A percentile compares a stretch with the other conserved stretches of the same genome.
Evolutionary conservation across 768 basidiomycete species (phyloP).

Genomic region (Hirschioporus abietinus): DNA sequence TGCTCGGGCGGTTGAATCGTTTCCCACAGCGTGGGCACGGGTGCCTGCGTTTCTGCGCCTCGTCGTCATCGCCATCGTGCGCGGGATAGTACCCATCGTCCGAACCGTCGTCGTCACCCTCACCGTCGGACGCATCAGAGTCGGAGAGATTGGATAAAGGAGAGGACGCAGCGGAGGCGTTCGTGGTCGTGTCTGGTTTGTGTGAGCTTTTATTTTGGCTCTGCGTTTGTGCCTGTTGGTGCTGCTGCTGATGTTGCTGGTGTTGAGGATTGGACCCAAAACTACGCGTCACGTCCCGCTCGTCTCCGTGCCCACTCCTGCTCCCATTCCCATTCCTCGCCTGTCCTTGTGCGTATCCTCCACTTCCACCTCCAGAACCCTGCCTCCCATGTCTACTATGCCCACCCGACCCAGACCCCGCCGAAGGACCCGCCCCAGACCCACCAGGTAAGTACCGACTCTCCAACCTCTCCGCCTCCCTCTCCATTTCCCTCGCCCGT

Average conservation of each 20-base stretch:
- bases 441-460: not conserved
- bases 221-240: not conserved
- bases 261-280: too few species aligned
- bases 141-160: too few species aligned
- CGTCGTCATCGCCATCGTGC: constrained; percentile 9
- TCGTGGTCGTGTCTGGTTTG: not conserved
- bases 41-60: constrained; percentile 17
- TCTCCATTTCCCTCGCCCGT: too few species aligned
- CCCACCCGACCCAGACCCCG: too few species aligned
- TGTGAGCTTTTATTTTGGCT: not conserved
- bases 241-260: not conserved
- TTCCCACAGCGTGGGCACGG: constrained; percentile 46
- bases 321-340: not conserved
- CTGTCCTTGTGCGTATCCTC: not conserved
- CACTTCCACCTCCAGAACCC: not conserved
- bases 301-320: not conserved
- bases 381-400: not conserved
- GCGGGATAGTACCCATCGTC: not conserved
- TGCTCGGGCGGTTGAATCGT: constrained; percentile 65
- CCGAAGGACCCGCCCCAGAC: too few species aligned
- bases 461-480: too few species aligned
- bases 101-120: not conserved
- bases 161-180: too few species aligned
- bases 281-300: too few species aligned
- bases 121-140: not conserved